Evolutionary conservation across 495 filamentous ascomycete species (phyloP).

Genomic region (Amphirosellinia nigrospora): DNA sequence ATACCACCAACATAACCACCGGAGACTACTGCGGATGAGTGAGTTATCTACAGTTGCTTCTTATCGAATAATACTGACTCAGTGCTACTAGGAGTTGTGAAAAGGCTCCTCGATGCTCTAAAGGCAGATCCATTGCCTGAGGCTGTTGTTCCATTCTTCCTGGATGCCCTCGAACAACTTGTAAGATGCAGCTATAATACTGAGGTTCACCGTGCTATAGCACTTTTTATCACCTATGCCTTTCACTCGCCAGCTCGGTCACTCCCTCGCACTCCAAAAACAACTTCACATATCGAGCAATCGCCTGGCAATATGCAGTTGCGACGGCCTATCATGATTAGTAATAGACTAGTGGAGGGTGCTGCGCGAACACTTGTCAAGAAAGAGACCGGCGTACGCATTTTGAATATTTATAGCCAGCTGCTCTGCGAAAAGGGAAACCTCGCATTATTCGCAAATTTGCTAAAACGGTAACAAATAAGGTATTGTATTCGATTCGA

Average conservation of each 20-base stretch:
- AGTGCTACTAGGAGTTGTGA: conserved; percentile 73
- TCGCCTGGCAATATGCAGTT: conserved; percentile 34
- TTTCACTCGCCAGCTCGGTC: conserved; percentile 69
- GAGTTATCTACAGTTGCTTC: conserved; percentile 49
- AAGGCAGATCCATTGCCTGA: conserved; percentile 80
- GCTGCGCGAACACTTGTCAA: conserved; percentile 47
- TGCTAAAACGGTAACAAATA: conserved; percentile 93
- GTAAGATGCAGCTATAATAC: conserved; percentile 79
- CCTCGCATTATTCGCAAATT: conserved; percentile 77
- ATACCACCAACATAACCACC: conserved; percentile 88
- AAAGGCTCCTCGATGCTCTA: conserved; percentile 84
- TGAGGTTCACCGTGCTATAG: conserved; percentile 83
- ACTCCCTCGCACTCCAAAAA: conserved; percentile 58
- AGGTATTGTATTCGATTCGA: conserved; percentile 72
- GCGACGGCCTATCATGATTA: conserved; percentile 43
- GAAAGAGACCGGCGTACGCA: conserved; percentile 71
- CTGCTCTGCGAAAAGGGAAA: conserved; percentile 78
- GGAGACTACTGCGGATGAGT: conserved; percentile 88
- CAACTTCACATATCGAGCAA: conserved; percentile 42
- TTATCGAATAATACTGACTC: conserved; percentile 24
- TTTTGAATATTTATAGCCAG: conserved; percentile 82
- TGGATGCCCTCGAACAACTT: conserved; percentile 76
- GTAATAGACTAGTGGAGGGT: conserved; percentile 25
- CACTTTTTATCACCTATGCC: conserved; percentile 91
- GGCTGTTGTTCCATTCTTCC: conserved; percentile 73